Evolutionary conservation across 345 rosid species (phyloP).

Genomic region (Aquilaria sinensis): DNA sequence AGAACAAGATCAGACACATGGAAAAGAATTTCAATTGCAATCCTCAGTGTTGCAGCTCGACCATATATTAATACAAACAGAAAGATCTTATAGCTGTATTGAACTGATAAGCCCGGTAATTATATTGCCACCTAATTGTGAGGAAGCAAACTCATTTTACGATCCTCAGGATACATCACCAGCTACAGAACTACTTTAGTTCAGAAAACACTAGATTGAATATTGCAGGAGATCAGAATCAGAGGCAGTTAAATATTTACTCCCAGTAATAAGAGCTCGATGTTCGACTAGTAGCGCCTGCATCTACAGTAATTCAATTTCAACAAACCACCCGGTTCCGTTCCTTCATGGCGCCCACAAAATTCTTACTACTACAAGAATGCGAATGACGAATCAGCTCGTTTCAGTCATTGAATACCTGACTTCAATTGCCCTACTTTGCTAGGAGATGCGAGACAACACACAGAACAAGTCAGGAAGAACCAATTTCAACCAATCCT

Average conservation of each 20-base stretch:
- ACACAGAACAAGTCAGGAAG: constrained; percentile 4
- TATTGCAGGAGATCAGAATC: constrained; percentile 1
- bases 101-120: too few relatives aligned
- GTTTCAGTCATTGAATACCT: background rate
- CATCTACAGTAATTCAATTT: constrained; percentile 7
- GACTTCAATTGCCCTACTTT: background rate
- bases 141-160: background rate
- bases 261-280: background rate
- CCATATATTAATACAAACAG: too few relatives aligned
- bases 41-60: too few relatives aligned
- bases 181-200: too few relatives aligned
- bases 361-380: constrained; percentile 6
- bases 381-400: background rate
- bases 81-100: too few relatives aligned
- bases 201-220: too few relatives aligned
- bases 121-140: background rate
- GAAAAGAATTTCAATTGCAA: constrained; percentile 1
- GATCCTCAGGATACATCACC: background rate
- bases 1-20: background rate
- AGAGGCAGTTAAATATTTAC: constrained; percentile 4
- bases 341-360: background rate
- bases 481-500: background rate
- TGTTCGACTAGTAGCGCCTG: background rate
- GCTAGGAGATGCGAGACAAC: background rate
- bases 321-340: constrained; percentile 12